Percentiles rank a stretch among this genome's conserved stretches.
phyloP scores from a whole-genome alignment of 768 basidiomycete genomes.

The Serendipita vermifera region DNA sequence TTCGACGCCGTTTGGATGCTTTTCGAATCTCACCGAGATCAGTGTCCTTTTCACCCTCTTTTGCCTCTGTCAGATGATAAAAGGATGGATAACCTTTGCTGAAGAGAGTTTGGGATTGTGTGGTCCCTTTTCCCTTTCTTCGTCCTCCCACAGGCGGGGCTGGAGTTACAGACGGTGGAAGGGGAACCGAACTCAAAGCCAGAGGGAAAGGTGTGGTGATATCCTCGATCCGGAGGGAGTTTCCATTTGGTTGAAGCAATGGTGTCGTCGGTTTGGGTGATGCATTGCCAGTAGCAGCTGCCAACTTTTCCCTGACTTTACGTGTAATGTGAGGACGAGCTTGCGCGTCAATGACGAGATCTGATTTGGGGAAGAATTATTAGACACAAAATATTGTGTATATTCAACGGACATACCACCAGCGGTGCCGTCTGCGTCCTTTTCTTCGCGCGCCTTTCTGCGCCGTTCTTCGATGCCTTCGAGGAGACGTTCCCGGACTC shows the following conservation, averaged over 20 bases:
- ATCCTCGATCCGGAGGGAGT: slow-evolving; percentile 76
- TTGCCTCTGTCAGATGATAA: slow-evolving; percentile 37
- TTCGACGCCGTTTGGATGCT: slow-evolving; percentile 48
- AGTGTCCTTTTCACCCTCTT: slow-evolving; percentile 58
- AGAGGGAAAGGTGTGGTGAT: slow-evolving; percentile 76
- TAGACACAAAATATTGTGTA: not conserved
- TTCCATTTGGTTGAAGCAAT: slow-evolving; percentile 48
- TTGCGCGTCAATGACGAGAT: slow-evolving; percentile 61
- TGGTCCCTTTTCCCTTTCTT: slow-evolving; percentile 41
- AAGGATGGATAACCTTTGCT: slow-evolving; percentile 50
- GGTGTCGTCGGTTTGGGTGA: slow-evolving; percentile 46
- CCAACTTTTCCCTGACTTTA: slow-evolving; percentile 69
- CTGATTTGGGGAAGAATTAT: slow-evolving; percentile 26
- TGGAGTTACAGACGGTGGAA: slow-evolving; percentile 19
- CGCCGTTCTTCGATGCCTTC: slow-evolving; percentile 79
- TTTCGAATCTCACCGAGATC: slow-evolving; percentile 70
- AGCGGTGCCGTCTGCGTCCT: slow-evolving; percentile 73
- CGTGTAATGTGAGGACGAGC: slow-evolving; percentile 70
- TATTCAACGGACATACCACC: slow-evolving; percentile 36
- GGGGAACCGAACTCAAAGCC: slow-evolving; percentile 46
- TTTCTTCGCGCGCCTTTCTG: slow-evolving; percentile 69
- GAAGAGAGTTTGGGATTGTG: slow-evolving; percentile 45
- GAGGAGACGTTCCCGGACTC: slow-evolving; percentile 60
- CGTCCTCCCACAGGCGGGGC: slow-evolving; percentile 19
- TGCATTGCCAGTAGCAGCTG: slow-evolving; percentile 35